These are phyloP conservation scores for Imleria badia DNA, from an alignment of 768 basidiomycete genomes.

Conservation along the genomic window DNA sequence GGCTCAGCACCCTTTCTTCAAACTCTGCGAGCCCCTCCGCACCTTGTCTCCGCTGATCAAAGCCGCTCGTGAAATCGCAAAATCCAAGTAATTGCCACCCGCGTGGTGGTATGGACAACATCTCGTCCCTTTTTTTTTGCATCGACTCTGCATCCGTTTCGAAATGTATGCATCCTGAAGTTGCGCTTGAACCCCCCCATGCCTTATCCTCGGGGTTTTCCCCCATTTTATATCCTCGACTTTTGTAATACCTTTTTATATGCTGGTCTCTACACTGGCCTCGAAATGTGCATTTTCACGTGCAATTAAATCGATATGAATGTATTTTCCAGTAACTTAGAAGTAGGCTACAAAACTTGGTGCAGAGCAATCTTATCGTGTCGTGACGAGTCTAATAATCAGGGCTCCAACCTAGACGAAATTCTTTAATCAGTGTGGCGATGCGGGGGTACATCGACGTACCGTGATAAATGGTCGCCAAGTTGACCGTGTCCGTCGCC, in stretches of 20 bases:
- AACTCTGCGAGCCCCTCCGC: slow-evolving; percentile 79
- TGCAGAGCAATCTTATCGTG: not conserved
- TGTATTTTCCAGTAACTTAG: slow-evolving; percentile 6
- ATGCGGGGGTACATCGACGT: slow-evolving; percentile 23
- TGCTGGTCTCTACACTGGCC: slow-evolving; percentile 23
- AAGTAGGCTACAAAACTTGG: not conserved
- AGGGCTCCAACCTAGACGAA: slow-evolving; percentile 42
- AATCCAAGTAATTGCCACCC: slow-evolving; percentile 41
- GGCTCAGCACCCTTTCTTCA: slow-evolving; percentile 82
- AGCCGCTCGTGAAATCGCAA: slow-evolving; percentile 84
- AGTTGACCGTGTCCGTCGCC: slow-evolving; percentile 74
- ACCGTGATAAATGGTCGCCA: slow-evolving; percentile 81
- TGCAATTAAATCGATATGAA: slow-evolving; percentile 14
- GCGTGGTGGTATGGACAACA: slow-evolving; percentile 5
- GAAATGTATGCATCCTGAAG: slow-evolving; percentile 18
- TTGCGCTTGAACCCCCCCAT: slow-evolving; percentile 13
- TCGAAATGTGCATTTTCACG: slow-evolving; percentile 13
- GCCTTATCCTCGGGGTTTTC: slow-evolving; percentile 9
- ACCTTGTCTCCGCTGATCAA: slow-evolving; percentile 90
- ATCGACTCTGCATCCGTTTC: not conserved
- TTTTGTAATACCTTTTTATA: slow-evolving; percentile 31
- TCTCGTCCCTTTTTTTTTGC: slow-evolving; percentile 15
- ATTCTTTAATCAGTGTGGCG: not conserved
- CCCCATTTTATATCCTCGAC: slow-evolving; percentile 26
- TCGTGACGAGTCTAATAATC: slow-evolving; percentile 26